A percentile compares a stretch with the other conserved stretches of the same genome.
Evolutionary conservation across 2,329 filamentous ascomycete species (phyloP).

Genomic region (Cordyceps sp.): DNA sequence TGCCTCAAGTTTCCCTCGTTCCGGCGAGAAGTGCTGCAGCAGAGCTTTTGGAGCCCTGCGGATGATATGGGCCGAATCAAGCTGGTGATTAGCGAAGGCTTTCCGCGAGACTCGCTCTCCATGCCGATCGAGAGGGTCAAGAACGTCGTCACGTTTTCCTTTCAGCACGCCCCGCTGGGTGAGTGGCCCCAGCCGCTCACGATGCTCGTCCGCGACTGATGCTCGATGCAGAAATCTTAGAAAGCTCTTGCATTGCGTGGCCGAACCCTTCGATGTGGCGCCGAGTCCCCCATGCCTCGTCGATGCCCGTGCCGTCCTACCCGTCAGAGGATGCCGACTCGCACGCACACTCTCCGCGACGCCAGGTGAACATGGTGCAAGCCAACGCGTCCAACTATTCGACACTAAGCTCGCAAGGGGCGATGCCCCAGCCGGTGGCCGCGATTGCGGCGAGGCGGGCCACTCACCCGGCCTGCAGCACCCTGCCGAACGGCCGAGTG

Average conservation of each 20-base stretch:
- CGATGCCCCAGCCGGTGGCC: background rate
- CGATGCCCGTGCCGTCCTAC: slow-evolving; percentile 22
- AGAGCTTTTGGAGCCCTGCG: slow-evolving; percentile 54
- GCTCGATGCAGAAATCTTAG: slow-evolving; percentile 41
- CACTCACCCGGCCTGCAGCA: slow-evolving; percentile 4
- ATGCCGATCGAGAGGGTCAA: slow-evolving; percentile 49
- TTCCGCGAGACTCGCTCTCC: slow-evolving; percentile 34
- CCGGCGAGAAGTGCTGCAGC: slow-evolving; percentile 48
- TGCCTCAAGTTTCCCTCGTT: slow-evolving; percentile 59
- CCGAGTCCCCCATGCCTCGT: slow-evolving; percentile 23
- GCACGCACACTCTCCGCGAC: slow-evolving; percentile 46
- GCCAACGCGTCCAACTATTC: background rate
- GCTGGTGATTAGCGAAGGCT: slow-evolving; percentile 58
- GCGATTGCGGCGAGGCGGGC: slow-evolving; percentile 1
- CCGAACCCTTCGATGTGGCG: slow-evolving; percentile 58
- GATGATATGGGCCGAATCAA: slow-evolving; percentile 63
- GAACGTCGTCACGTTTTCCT: slow-evolving; percentile 64
- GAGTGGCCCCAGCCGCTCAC: slow-evolving; percentile 10
- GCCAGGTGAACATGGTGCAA: slow-evolving; percentile 6
- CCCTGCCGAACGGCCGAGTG: background rate
- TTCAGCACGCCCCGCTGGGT: slow-evolving; percentile 72
- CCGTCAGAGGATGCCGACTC: slow-evolving; percentile 31
- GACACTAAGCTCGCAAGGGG: background rate
- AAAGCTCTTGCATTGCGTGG: slow-evolving; percentile 62
- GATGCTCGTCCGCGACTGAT: background rate